These are phyloP conservation scores for Suhomyces canberraensis DNA, from an alignment of 805 yeast genomes.

Conservation along the genomic window DNA sequence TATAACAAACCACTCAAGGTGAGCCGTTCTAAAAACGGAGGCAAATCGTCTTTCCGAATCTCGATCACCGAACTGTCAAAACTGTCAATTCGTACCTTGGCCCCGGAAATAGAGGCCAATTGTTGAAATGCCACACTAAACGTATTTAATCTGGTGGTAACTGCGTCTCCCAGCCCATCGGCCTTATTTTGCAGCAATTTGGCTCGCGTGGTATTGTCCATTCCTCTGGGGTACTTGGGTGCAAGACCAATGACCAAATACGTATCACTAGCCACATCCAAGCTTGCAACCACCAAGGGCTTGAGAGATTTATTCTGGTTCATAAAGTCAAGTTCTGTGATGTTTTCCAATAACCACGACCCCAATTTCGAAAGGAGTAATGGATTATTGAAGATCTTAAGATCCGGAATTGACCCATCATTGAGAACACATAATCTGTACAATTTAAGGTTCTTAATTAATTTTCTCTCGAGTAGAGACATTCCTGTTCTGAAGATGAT, in stretches of 20 bases:
- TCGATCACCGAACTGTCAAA: constrained; percentile 94
- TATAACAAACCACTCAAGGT: constrained; percentile 33
- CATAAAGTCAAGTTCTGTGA: constrained; percentile 67
- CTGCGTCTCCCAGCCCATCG: constrained; percentile 35
- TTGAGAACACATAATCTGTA: constrained; percentile 84
- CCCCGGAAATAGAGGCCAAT: constrained; percentile 79
- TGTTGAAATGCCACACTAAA: constrained; percentile 91
- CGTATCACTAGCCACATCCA: constrained; percentile 69
- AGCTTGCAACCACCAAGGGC: constrained; percentile 84
- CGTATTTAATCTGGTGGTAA: constrained; percentile 59
- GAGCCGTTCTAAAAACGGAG: constrained; percentile 81
- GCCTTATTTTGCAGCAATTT: constrained; percentile 23
- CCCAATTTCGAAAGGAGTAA: constrained; percentile 81
- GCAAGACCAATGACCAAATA: constrained; percentile 88
- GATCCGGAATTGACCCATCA: constrained; percentile 74
- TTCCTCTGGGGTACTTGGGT: constrained; percentile 64
- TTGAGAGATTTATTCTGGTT: constrained; percentile 41
- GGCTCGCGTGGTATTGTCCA: constrained; percentile 34
- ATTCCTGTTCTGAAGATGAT: constrained; percentile 84
- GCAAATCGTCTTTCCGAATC: constrained; percentile 79
- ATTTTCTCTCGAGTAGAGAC: constrained; percentile 79
- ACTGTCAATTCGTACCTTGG: constrained; percentile 86
- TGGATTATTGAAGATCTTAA: constrained; percentile 78
- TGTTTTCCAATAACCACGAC: constrained; percentile 85
- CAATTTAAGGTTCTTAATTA: constrained; percentile 72